phyloP scores from a whole-genome alignment of 2,329 filamentous ascomycete genomes.

The Phialocephala sp. region DNA sequence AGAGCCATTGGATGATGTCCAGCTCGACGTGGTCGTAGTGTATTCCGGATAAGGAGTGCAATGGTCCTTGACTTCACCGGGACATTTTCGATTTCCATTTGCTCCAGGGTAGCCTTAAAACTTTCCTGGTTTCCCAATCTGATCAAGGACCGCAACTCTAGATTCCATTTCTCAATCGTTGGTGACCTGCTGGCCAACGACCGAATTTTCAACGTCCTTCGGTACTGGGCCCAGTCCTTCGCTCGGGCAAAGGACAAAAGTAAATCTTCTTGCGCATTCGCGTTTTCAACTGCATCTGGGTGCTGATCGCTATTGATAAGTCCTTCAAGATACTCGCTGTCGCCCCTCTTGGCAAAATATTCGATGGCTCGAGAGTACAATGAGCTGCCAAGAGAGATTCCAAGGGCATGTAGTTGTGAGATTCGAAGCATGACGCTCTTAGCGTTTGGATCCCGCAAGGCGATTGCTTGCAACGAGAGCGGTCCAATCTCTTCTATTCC shows the following conservation, averaged over 20 bases:
- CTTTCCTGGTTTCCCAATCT: slow-evolving; percentile 43
- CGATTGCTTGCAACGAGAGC: slow-evolving; percentile 78
- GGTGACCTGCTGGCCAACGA: slow-evolving; percentile 48
- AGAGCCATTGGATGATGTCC: slow-evolving; percentile 29
- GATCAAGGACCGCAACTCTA: slow-evolving; percentile 50
- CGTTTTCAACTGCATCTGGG: slow-evolving; percentile 66
- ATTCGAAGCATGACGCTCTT: slow-evolving; percentile 64
- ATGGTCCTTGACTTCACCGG: slow-evolving; percentile 51
- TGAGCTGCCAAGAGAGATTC: slow-evolving; percentile 66
- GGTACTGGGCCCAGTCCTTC: slow-evolving; percentile 56
- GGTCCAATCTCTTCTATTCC: slow-evolving; percentile 77
- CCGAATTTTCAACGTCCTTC: slow-evolving; percentile 61
- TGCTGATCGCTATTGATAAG: slow-evolving; percentile 63
- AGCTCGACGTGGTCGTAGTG: slow-evolving; percentile 47
- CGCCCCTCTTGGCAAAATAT: slow-evolving; percentile 63
- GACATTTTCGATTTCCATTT: slow-evolving; percentile 54
- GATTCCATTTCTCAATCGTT: slow-evolving; percentile 51
- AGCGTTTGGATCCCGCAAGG: slow-evolving; percentile 63
- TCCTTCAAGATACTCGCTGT: slow-evolving; percentile 45
- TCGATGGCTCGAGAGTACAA: slow-evolving; percentile 70
- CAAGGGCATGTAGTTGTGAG: slow-evolving; percentile 61
- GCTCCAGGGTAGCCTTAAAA: slow-evolving; percentile 43
- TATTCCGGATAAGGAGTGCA: slow-evolving; percentile 46
- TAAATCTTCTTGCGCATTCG: slow-evolving; percentile 57
- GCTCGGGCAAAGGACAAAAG: slow-evolving; percentile 57